These are phyloP conservation scores for Pestalotiopsis fici DNA, from an alignment of 2,329 filamentous ascomycete species.

Conservation along the genomic window DNA sequence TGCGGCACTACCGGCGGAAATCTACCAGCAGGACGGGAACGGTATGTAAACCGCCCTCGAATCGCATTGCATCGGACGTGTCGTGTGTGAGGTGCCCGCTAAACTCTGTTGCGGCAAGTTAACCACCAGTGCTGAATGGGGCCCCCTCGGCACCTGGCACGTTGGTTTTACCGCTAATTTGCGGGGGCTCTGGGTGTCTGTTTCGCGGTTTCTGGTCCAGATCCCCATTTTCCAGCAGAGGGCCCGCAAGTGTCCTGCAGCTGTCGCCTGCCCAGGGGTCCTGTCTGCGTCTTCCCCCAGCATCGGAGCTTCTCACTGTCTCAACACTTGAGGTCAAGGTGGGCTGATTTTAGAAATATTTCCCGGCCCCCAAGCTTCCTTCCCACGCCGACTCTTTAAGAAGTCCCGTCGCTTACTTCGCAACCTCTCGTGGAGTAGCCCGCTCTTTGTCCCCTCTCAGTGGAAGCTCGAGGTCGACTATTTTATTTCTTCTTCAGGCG, in stretches of 20 bases:
- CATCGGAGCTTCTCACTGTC: slow-evolving; percentile 2
- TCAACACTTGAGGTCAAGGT: slow-evolving; percentile 4
- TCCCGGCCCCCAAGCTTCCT: slow-evolving; percentile 3
- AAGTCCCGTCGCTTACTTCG: not conserved
- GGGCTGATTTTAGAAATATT: slow-evolving; percentile 10
- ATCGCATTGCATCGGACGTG: not conserved
- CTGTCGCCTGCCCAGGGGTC: not conserved
- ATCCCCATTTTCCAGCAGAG: not conserved
- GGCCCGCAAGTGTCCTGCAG: not conserved
- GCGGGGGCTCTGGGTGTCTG: not conserved
- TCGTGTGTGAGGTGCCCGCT: not conserved
- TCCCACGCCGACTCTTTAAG: not conserved
- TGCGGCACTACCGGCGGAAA: not conserved
- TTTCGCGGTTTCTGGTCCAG: not conserved
- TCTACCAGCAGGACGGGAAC: not conserved
- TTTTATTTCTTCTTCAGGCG: not conserved
- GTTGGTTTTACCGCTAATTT: slow-evolving; percentile 1
- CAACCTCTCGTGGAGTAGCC: not conserved
- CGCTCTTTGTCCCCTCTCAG: not conserved
- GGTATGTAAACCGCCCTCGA: not conserved
- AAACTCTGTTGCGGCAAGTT: slow-evolving; percentile 10
- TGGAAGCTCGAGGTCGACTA: not conserved
- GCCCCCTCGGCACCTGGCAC: not conserved
- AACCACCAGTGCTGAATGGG: not conserved
- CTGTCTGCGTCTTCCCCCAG: not conserved